Base-by-base conservation (phyloP, 768 basidiomycete genomes). In the Tubosaeta brunneosetosa region DNA sequence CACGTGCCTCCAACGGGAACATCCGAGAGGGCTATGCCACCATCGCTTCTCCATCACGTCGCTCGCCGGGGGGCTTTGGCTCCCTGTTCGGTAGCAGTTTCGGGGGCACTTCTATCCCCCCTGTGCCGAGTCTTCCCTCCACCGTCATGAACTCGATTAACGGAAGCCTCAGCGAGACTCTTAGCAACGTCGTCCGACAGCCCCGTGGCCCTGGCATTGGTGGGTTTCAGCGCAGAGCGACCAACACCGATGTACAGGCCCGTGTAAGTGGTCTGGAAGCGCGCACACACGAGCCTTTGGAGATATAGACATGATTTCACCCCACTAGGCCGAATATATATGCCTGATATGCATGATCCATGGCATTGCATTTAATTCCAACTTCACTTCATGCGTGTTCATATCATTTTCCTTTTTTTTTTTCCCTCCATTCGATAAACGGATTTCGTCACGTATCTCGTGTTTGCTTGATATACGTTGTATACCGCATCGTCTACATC, bases 1-100 rank as follows among this genome's bases (percentile, higher is more conserved):
- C 86, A 14, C 86, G 90, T 55, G 78, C 89, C 16, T 93, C 90
- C 44, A 93, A 91, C 66, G 89, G 90, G 51, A 93, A 93, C 66
- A 91, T 93, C 52, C 84, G 91, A 47, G 80, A 81, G 55, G 89
- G 88, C 27, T 93, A 89, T 70, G 89, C 88, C 16, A 92, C 91
- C 33, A 90, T 92, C 52, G 86, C 88, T 29, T 86, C 90, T 34
- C 84, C 89, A 29, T 82, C 88, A 37, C 86, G 89, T 53, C 84
- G 91, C 43, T 77, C 84, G 48, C 83, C 84, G n/a, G 76, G 79
- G 41, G 82, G 77, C 26, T 90, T 89, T 66, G 77, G 81, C 14
- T 79, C 83, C n/a, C 67, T 91, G 32, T 91, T 91, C 66, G 76
- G 84, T 31, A 69, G 49, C 57, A 60, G 50, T 6, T 64, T 83